Evolutionary conservation across 179 eudicot species (phyloP), one percentile per base, ranked within the genome.

Genomic region (Corrigiola litoralis): DNA sequence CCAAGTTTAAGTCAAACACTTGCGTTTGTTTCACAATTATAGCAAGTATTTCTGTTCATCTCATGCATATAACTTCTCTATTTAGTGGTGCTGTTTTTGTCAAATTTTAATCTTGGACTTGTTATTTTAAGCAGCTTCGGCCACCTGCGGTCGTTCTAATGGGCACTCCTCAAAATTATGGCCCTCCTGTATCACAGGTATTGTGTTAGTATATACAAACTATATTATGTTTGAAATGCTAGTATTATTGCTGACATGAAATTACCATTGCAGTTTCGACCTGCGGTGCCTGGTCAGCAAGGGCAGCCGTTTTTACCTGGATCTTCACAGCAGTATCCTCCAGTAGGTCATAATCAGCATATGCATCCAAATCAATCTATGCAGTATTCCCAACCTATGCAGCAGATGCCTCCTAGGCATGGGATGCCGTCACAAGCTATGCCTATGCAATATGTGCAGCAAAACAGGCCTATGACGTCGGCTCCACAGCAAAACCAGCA

Each of bases 371-470:
- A 58, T 75, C 97, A 84, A 59, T 78, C 74, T 25, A 76, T 75
- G 59, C 96, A 81, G 47, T 87, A 73, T 74, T 85, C 95, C 46
- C 97, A 91, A 78, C 75, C 85, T 28, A 75, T 85, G 87, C 97
- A 83, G 77, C 91, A 84, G 73, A 74, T 84, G 73, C 82, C 85
- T 61, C 84, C 73, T 60, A 80, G 95, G 78, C 95, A 82, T 66
- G 72, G 76, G 61, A 82, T 80, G 69, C 86, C 85, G 16, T 78
- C 85, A 49, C 95, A 81, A 71, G 67, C 81, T 67, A 79, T 82
- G 77, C 72, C 72, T 41, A 81, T 81, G 85, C 72, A 72, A n/a
- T 87, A 86, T 72, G 76, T 67, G 40, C 96, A 85, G 71, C 73
- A 81, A 5, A 80, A 60, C 68, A 80, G 91, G 79, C 76, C 87